Evolutionary conservation across 2,329 filamentous ascomycete species (phyloP).

Genomic region (Fusarium phyllophilum): DNA sequence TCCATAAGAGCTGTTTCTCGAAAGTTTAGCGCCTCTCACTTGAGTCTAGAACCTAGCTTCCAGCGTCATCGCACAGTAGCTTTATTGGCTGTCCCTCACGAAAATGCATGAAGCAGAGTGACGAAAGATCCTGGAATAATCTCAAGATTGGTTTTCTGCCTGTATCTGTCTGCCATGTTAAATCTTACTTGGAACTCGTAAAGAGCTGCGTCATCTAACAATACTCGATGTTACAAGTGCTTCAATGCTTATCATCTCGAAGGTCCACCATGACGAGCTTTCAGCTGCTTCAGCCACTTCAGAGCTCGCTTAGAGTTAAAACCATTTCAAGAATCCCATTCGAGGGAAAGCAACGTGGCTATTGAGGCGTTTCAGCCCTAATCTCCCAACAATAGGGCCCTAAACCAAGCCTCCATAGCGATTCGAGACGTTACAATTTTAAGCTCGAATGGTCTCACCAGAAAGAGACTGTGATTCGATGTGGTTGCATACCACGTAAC

Average conservation of each 20-base stretch:
- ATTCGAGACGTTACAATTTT: constrained; percentile 4
- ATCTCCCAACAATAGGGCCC: background rate
- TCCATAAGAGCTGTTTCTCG: background rate
- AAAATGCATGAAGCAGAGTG: background rate
- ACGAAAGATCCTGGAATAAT: rapidly evolving
- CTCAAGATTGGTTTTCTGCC: rapidly evolving
- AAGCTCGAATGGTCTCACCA: background rate
- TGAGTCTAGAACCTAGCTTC: background rate
- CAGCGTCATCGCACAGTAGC: background rate
- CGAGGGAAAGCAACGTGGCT: background rate
- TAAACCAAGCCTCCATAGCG: background rate
- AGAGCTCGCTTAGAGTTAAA: background rate
- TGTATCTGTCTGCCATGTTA: rapidly evolving
- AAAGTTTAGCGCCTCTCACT: background rate
- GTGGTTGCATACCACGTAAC: background rate
- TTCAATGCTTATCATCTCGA: background rate
- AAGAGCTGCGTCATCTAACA: background rate
- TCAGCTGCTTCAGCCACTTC: background rate
- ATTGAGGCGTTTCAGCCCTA: background rate
- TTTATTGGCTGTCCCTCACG: background rate
- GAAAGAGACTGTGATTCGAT: background rate
- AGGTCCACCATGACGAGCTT: background rate
- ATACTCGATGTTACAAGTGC: rapidly evolving
- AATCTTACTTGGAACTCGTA: rapidly evolving
- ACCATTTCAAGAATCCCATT: background rate